Evolutionary conservation across 306 rosid genomes (phyloP).

Genomic region (Alnus glutinosa): DNA sequence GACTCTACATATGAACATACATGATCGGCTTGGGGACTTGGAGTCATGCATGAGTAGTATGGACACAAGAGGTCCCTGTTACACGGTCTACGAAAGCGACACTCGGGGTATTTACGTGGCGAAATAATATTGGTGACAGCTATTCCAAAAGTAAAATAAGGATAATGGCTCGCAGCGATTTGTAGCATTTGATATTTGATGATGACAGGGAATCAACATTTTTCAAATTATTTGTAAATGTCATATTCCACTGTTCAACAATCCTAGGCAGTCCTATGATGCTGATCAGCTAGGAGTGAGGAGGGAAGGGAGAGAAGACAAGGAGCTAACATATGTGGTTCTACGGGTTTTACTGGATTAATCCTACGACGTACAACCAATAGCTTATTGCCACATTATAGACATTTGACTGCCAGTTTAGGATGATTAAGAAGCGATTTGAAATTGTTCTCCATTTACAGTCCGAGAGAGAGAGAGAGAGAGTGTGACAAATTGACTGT

Average conservation of each 20-base stretch:
- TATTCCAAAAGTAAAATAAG: not conserved
- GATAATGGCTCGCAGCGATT: not conserved
- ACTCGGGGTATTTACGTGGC: conserved; percentile 27
- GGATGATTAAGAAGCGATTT: not conserved
- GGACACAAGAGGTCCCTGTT: conserved; percentile 30
- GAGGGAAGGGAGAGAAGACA: not conserved
- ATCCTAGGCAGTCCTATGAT: not conserved
- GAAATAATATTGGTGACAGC: conserved; percentile 16
- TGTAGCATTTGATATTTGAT: not conserved
- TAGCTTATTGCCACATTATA: not conserved
- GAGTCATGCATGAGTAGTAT: conserved; percentile 4
- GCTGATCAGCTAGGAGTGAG: no score
- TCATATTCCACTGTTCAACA: not conserved
- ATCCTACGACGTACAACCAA: not conserved
- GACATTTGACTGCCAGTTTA: not conserved
- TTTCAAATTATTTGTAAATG: not conserved
- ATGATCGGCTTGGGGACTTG: conserved; percentile 7
- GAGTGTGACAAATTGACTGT: not conserved
- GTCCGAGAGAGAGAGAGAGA: not conserved
- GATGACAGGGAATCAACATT: not conserved
- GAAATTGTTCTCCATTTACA: not conserved
- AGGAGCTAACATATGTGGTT: not conserved
- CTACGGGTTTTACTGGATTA: not conserved
- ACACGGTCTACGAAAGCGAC: conserved; percentile 39
- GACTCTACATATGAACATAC: not conserved